These are phyloP conservation scores for Cystobasidium slooffiae DNA, from an alignment of 1,284 basidiomycete genomes.

Conservation along the genomic window DNA sequence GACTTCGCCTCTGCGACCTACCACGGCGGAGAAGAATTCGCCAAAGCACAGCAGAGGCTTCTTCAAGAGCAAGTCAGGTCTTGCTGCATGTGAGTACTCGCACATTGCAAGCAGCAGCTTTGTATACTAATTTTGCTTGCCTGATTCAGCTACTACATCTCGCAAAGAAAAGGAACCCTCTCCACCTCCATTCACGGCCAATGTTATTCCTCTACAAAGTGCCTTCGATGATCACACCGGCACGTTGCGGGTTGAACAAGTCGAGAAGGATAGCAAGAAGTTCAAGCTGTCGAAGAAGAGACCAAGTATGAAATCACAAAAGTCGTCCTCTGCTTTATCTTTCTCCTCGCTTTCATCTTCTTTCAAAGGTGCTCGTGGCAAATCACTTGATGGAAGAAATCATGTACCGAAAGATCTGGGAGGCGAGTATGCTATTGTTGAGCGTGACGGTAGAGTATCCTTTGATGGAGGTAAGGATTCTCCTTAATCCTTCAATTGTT, in stretches of 20 bases:
- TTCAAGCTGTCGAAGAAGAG: conserved; percentile 29
- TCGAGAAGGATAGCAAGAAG: conserved; percentile 17
- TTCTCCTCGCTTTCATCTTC: conserved; percentile 32
- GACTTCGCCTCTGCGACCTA: too few species aligned
- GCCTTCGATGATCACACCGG: conserved; percentile 9
- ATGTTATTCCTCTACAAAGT: conserved; percentile 10
- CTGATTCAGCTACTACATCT: not conserved
- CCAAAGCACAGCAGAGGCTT: not conserved
- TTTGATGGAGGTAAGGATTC: conserved; percentile 23
- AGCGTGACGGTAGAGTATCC: conserved; percentile 35
- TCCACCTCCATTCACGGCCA: conserved; percentile 21
- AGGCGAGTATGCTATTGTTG: conserved; percentile 38
- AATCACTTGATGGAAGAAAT: conserved; percentile 20
- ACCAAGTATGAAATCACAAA: conserved; percentile 38
- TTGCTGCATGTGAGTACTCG: not conserved
- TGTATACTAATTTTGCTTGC: not conserved
- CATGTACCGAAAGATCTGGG: conserved; percentile 2
- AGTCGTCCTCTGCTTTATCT: conserved; percentile 31
- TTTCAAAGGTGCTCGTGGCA: conserved; percentile 26
- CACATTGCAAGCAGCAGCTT: not conserved
- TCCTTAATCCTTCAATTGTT: not conserved
- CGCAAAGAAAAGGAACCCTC: conserved; percentile 5
- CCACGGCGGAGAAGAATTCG: conserved; percentile 1
- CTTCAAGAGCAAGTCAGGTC: not conserved
- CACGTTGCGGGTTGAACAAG: not conserved